Evolutionary conservation across 1,284 basidiomycete genomes (phyloP), one percentile per base, ranked within the genome.

Genomic region (Puccinia novopanici): DNA sequence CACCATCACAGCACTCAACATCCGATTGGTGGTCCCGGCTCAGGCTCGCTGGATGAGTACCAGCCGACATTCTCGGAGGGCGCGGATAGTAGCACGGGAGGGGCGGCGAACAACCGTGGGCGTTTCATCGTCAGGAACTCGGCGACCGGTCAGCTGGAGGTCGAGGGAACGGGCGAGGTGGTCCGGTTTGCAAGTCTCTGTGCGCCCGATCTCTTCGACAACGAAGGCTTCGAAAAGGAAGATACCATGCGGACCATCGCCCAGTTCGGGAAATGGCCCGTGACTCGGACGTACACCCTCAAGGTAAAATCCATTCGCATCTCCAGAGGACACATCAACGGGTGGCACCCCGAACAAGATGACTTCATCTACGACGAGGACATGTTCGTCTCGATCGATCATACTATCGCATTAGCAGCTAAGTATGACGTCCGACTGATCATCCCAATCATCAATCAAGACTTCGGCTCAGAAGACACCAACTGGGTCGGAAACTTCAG

Each of bases 391-490:
- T 80, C 78, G 40, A 80, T 80, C 68, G 78, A 80, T 37, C 68
- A 80, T 54, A 80, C 78, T 0, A 80, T 80, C 30, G 78, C 78
- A 30, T 40, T 80, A 22, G 78, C 78, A 24, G 42, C 78, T 37
- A 40, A 73, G 57, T 65, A 80, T 50, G 71, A 80, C 50, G 78
- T 80, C 45, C 68, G 78, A 48, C 61, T 80, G 19, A 80, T 80
- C 50, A 80, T 80, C 45, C 78, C 78, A 3, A 80, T 80, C 61
- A 73, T 80, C 30, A 80, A 80, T 48, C 78, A 80, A 80, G 78
- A 80, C 59, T 80, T 73, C 52, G 78, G 78, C 45, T 80, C 77
- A 48, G 77, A 80, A 65, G 77, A 80, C 13, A 80, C 77, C 2
- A 80, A 80, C 48, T 80, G 77, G 78, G 78, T 80, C 37, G 78